Conservation (phyloP, 495 filamentous ascomycete genomes). For the Xylaria cubensis region DNA sequence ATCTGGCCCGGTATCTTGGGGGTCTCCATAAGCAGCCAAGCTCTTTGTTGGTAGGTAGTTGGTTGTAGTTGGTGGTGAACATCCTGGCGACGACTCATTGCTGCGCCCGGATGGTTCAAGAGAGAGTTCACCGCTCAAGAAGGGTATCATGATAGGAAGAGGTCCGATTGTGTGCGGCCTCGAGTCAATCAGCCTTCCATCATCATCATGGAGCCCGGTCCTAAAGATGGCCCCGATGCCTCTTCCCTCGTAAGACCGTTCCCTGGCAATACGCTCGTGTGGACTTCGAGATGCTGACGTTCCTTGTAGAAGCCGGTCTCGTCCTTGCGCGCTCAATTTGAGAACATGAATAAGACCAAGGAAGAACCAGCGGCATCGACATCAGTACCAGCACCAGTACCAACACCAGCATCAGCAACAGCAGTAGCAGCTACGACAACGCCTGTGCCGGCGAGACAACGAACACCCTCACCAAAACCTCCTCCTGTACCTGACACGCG, state of each 20-base stretch:
- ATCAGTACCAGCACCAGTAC: slow-evolving; percentile 44
- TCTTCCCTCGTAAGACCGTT: slow-evolving; percentile 62
- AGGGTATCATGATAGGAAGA: slow-evolving; percentile 38
- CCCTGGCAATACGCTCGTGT: background rate
- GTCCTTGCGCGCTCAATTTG: slow-evolving; percentile 89
- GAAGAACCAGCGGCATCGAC: slow-evolving; percentile 40
- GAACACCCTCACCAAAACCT: slow-evolving; percentile 53
- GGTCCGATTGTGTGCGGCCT: slow-evolving; percentile 35
- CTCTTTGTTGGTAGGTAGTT: background rate
- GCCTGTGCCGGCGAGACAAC: slow-evolving; percentile 39
- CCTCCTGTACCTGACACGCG: slow-evolving; percentile 61
- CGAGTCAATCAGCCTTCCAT: slow-evolving; percentile 32
- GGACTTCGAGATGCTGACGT: slow-evolving; percentile 35
- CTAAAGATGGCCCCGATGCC: slow-evolving; percentile 58
- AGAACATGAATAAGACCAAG: slow-evolving; percentile 74
- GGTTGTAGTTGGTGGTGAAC: background rate
- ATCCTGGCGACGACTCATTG: background rate
- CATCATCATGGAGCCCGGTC: slow-evolving; percentile 53
- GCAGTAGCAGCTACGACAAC: slow-evolving; percentile 37
- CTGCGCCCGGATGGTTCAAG: slow-evolving; percentile 19
- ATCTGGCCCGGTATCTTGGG: background rate
- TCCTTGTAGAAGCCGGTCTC: slow-evolving; percentile 75
- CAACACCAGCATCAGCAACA: slow-evolving; percentile 38
- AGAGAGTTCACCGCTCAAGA: slow-evolving; percentile 13
- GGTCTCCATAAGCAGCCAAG: background rate